Conservation (phyloP, 371 early-diverging fungal genomes). For the Rhizomucor pusillus region DNA sequence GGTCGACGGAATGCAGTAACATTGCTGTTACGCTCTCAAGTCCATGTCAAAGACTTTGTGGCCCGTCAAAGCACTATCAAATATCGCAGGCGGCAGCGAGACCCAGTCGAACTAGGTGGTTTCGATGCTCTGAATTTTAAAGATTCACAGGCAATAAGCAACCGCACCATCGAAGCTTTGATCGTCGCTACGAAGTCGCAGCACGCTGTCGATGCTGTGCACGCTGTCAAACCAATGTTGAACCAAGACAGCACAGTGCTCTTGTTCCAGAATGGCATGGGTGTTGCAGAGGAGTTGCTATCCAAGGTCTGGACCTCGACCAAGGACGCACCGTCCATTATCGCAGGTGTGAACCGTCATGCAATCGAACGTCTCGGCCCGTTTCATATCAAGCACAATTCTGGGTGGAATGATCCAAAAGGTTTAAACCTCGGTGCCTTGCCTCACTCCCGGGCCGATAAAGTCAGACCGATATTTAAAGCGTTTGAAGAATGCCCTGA, state of each 20-base stretch:
- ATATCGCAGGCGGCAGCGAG: constrained; percentile 17
- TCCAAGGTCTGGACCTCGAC: constrained; percentile 24
- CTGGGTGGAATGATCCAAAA: constrained; percentile 41
- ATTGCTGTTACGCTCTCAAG: constrained; percentile 26
- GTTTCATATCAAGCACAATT: constrained; percentile 47
- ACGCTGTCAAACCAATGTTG: constrained; percentile 34
- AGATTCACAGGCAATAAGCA: constrained; percentile 11
- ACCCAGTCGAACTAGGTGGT: constrained; percentile 8
- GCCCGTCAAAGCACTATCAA: constrained; percentile 19
- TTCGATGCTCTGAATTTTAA: no score
- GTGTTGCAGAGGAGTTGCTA: constrained; percentile 48
- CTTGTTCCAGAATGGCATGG: constrained; percentile 68
- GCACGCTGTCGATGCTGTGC: constrained; percentile 41
- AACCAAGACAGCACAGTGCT: constrained; percentile 38
- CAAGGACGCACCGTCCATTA: constrained; percentile 40
- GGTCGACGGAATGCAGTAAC: constrained; percentile 27
- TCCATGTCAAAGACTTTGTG: constrained; percentile 22
- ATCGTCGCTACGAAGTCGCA: constrained; percentile 48
- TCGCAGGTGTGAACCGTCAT: constrained; percentile 58
- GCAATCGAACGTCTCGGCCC: constrained; percentile 36
- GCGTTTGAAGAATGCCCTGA: constrained; percentile 23
- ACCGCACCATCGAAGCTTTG: constrained; percentile 16
- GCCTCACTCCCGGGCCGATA: constrained; percentile 10
- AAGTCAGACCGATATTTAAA: constrained; percentile 16
- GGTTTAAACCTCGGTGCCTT: constrained; percentile 27